phyloP scores from a whole-genome alignment of 495 filamentous ascomycete genomes.

The Penicillium parvum region DNA sequence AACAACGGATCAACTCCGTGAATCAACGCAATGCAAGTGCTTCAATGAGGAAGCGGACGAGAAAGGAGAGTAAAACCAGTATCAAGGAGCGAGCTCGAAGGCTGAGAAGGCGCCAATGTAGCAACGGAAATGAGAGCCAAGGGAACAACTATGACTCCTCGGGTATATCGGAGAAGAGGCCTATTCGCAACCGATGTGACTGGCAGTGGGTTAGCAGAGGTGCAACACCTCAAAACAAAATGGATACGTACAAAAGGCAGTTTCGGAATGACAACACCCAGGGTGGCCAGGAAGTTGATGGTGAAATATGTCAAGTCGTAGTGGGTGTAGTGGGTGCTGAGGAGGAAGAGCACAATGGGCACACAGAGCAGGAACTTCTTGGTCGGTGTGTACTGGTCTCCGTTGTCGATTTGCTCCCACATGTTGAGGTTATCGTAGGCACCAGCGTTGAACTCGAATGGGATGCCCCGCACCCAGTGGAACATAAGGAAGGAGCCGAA shows the following conservation, averaged over 20 bases:
- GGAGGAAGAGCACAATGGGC: constrained; percentile 86
- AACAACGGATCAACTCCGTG: constrained; percentile 20
- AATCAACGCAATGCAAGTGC: constrained; percentile 28
- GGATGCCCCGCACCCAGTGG: constrained; percentile 95
- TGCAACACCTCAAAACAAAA: background rate
- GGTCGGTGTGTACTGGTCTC: constrained; percentile 94
- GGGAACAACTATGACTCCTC: constrained; percentile 37
- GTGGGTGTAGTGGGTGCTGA: constrained; percentile 98
- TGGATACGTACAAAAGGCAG: constrained; percentile 73
- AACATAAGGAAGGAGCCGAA: constrained; percentile 99
- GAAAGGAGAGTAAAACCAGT: constrained; percentile 10
- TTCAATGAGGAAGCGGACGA: constrained; percentile 11
- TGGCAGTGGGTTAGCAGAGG: constrained; percentile 26
- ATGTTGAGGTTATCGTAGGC: constrained; percentile 99
- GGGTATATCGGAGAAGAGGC: constrained; percentile 40
- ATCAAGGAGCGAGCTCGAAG: constrained; percentile 14
- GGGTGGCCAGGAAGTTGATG: constrained; percentile 89
- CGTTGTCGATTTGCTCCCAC: constrained; percentile 99
- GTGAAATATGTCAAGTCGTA: constrained; percentile 95
- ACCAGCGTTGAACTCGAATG: constrained; percentile 98
- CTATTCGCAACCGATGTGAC: constrained; percentile 50
- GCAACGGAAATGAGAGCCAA: constrained; percentile 16
- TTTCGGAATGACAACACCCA: constrained; percentile 93
- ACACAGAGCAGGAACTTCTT: constrained; percentile 97
- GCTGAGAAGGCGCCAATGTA: constrained; percentile 21